These are phyloP conservation scores for Endothia cerciana DNA, from an alignment of 2,329 filamentous ascomycete species.

Conservation along the genomic window DNA sequence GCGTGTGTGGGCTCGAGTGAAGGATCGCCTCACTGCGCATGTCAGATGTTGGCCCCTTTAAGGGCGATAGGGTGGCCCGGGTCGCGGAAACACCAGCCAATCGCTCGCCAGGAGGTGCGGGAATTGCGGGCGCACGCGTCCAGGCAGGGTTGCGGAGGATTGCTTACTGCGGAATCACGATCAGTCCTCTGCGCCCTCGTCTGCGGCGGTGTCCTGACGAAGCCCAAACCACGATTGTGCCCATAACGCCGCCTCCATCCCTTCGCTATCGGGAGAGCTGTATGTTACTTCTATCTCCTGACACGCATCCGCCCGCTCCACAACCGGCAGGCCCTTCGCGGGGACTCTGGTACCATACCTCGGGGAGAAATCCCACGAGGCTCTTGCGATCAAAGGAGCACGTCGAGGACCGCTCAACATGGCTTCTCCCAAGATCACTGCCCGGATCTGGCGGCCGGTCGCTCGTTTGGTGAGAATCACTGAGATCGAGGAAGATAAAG, in stretches of 20 bases:
- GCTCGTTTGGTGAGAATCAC: too few species aligned
- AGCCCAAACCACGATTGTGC: neutral
- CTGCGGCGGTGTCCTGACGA: neutral
- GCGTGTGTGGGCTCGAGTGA: neutral
- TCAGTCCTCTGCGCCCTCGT: neutral
- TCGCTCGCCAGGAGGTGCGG: neutral
- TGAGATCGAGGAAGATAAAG: too few species aligned
- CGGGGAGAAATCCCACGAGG: too few species aligned
- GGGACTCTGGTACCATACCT: too few species aligned
- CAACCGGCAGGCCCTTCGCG: neutral
- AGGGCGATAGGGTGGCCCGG: neutral
- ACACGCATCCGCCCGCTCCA: neutral
- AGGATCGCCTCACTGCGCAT: neutral
- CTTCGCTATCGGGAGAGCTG: too few species aligned
- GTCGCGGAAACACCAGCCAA: neutral
- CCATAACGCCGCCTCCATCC: neutral
- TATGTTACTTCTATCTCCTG: neutral
- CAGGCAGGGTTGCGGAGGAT: neutral
- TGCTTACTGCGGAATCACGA: neutral
- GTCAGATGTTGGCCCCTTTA: neutral
- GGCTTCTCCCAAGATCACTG: too few species aligned
- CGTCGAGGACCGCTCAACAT: too few species aligned
- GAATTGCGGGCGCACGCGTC: neutral
- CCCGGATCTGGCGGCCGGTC: too few species aligned
- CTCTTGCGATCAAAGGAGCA: too few species aligned